Percentiles rank a stretch among this genome's conserved stretches.
Conservation (phyloP, 441 rosid species). For the Populus hybrid region DNA sequence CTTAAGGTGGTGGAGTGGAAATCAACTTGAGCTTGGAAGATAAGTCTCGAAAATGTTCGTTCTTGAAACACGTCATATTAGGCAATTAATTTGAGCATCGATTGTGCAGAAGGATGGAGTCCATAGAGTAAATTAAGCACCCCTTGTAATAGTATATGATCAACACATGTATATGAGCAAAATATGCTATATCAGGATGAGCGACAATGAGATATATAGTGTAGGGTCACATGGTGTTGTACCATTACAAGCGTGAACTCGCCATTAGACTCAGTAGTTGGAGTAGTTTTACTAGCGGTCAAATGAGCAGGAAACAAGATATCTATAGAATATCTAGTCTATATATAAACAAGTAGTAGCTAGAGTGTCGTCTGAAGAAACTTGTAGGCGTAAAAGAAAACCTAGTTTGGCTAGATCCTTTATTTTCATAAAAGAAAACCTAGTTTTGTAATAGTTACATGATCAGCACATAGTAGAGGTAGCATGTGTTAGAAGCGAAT, state of each 20-base stretch:
- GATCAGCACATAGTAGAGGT: background rate
- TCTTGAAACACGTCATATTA: background rate
- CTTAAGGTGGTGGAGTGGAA: background rate
- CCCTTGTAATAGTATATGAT: too few relatives aligned
- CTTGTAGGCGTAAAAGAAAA: too few relatives aligned
- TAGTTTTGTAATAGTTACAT: background rate
- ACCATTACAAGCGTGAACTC: background rate
- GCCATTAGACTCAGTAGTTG: background rate
- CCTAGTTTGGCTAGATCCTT: too few relatives aligned
- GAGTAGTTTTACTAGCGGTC: background rate
- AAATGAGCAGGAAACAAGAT: background rate
- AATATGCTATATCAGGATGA: background rate
- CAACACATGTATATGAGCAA: background rate
- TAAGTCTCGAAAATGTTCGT: background rate
- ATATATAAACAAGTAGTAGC: too few relatives aligned
- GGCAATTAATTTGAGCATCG: background rate
- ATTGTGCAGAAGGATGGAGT: too few relatives aligned
- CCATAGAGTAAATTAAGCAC: too few relatives aligned
- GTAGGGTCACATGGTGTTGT: background rate
- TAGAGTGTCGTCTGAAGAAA: too few relatives aligned
- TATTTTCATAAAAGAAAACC: too few relatives aligned
- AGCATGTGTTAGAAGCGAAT: background rate
- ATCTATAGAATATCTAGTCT: background rate
- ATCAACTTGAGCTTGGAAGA: background rate
- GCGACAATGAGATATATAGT: background rate